Conservation (phyloP, 306 rosid genomes). For the Heteromeles arbutifolia region DNA sequence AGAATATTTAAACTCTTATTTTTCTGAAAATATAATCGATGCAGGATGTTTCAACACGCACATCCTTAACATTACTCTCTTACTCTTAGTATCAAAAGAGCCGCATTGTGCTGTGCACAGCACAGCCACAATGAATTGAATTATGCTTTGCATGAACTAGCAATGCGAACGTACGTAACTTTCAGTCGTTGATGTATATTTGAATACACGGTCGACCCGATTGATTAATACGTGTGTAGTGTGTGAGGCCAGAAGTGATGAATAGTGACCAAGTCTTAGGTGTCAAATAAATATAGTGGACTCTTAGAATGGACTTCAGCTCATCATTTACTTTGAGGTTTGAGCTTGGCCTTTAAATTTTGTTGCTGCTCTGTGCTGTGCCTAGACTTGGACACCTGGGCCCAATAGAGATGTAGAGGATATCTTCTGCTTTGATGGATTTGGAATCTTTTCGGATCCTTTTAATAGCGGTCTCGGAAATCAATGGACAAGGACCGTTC, state of each 20-base stretch:
- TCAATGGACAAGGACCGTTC: no score
- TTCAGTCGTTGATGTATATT: no score
- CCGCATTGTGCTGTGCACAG: neutral
- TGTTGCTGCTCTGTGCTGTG: neutral
- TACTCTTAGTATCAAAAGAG: no score
- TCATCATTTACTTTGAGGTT: neutral
- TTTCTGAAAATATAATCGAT: no score
- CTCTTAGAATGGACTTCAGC: neutral
- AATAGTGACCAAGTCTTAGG: neutral
- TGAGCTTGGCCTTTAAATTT: neutral
- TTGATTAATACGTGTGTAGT: neutral
- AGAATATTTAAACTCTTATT: no score
- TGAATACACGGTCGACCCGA: no score
- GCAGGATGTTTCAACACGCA: no score
- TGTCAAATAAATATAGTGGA: neutral
- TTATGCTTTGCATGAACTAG: neutral
- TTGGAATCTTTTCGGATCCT: no score
- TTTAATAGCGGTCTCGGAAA: no score
- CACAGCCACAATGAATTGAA: neutral
- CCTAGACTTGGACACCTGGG: neutral
- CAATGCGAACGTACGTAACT: neutral
- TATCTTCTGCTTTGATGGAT: neutral
- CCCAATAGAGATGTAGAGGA: neutral
- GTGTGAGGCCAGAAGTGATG: conserved; percentile 2
- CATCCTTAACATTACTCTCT: neutral